Evolutionary conservation across 2,329 filamentous ascomycete genomes (phyloP).

Genomic region (Fusarium brachygibbosum): DNA sequence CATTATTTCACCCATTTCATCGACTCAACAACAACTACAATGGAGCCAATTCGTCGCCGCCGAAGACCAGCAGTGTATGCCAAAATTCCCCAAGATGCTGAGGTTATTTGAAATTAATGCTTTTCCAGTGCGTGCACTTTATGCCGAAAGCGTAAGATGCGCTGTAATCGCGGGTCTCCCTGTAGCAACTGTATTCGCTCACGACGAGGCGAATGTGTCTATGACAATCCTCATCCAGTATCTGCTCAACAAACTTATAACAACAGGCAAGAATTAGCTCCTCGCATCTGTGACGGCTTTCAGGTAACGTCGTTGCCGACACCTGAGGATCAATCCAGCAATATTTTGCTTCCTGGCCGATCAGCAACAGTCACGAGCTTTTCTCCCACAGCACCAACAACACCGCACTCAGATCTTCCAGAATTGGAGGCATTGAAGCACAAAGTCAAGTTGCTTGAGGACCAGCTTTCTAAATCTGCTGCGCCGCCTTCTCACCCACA

Average conservation of each 20-base stretch:
- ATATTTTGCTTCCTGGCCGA: not conserved
- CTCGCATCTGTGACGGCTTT: fast-evolving
- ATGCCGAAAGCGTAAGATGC: constrained; percentile 60
- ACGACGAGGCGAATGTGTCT: constrained; percentile 53
- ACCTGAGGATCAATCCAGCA: constrained; percentile 7
- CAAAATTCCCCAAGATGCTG: too few species aligned
- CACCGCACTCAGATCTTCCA: not conserved
- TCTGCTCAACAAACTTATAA: not conserved
- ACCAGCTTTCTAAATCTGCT: constrained; percentile 11
- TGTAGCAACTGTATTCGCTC: constrained; percentile 59
- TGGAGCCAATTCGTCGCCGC: constrained; percentile 44
- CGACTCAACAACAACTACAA: constrained; percentile 3
- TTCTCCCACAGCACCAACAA: not conserved
- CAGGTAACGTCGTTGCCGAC: not conserved
- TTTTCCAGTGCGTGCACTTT: constrained; percentile 59
- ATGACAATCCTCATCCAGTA: constrained; percentile 44
- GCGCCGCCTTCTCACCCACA: not conserved
- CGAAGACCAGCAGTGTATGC: constrained; percentile 52
- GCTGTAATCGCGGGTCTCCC: constrained; percentile 58
- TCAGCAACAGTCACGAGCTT: not conserved
- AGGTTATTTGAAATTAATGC: too few species aligned
- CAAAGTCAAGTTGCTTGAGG: constrained; percentile 33
- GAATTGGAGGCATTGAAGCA: constrained; percentile 37
- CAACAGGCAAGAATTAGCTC: not conserved
- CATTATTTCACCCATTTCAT: not conserved